Evolutionary conservation across 441 rosid species (phyloP).

Genomic region (Adansonia gregorii): DNA sequence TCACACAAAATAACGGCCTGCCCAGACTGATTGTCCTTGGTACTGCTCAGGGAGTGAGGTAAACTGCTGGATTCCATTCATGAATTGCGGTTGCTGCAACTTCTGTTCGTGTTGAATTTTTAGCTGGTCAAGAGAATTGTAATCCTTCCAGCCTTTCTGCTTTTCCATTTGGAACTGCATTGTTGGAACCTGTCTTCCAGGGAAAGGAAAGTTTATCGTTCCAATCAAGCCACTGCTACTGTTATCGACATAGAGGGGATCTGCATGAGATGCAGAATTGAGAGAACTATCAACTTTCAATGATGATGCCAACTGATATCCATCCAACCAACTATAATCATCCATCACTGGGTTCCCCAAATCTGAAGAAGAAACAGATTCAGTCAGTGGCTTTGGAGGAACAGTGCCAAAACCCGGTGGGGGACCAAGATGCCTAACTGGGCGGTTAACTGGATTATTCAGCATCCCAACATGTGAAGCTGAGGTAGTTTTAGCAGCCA

Average conservation of each 20-base stretch:
- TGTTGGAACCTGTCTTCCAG: conserved; percentile 68
- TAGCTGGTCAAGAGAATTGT: conserved; percentile 47
- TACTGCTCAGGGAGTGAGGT: conserved; percentile 71
- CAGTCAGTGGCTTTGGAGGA: conserved; percentile 59
- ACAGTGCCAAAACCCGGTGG: conserved; percentile 88
- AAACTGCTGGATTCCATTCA: conserved; percentile 57
- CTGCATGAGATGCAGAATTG: conserved; percentile 48
- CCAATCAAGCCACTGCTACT: conserved; percentile 60
- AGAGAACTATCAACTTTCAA: conserved; percentile 46
- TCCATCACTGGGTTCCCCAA: conserved; percentile 37
- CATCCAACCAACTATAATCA: conserved; percentile 5
- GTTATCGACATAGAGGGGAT: conserved; percentile 47
- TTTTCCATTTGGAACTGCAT: conserved; percentile 55
- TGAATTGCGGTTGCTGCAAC: conserved; percentile 52
- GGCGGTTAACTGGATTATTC: conserved; percentile 77
- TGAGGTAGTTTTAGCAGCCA: conserved; percentile 46
- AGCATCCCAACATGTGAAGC: conserved; percentile 43
- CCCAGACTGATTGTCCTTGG: conserved; percentile 83
- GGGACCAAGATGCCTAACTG: conserved; percentile 82
- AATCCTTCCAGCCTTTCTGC: conserved; percentile 56
- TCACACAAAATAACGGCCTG: conserved; percentile 87
- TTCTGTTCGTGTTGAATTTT: conserved; percentile 54
- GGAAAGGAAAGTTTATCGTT: conserved; percentile 73
- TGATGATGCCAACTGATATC: conserved; percentile 34
- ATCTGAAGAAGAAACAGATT: conserved; percentile 50